Conservation (phyloP, 345 rosid genomes). For the Bruguiera gymnorhiza region DNA sequence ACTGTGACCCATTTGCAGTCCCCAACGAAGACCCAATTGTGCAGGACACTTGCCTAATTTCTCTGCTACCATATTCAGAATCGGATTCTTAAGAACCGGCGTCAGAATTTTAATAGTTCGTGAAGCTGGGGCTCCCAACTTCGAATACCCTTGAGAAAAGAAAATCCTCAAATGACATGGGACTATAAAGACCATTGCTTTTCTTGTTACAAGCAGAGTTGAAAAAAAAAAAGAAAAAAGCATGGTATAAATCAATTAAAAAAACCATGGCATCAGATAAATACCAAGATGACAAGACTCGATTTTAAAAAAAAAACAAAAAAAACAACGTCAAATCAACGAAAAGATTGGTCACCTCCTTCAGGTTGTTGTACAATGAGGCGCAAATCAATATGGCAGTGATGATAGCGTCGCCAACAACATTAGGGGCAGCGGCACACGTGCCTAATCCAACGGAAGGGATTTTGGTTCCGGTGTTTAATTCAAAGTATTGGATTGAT, state of each 20-base stretch:
- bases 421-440: constrained; percentile 40
- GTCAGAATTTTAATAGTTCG: constrained; percentile 42
- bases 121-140: constrained; percentile 45
- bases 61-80: constrained; percentile 42
- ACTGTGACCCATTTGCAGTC: constrained; percentile 56
- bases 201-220: background rate
- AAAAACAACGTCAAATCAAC: too few species aligned
- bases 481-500: constrained; percentile 29
- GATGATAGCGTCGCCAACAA: constrained; percentile 44
- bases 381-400: constrained; percentile 67
- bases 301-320: too few species aligned
- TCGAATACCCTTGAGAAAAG: constrained; percentile 48
- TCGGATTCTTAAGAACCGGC: constrained; percentile 31
- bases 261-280: too few species aligned
- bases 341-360: constrained; percentile 39
- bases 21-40: constrained; percentile 66
- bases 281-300: too few species aligned
- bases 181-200: too few species aligned
- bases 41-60: constrained; percentile 49
- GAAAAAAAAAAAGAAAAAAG: background rate
- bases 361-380: constrained; percentile 48
- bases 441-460: constrained; percentile 54
- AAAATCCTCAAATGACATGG: too few species aligned
- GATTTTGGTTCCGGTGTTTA: constrained; percentile 53
- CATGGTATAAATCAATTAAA: too few species aligned